phyloP scores from a whole-genome alignment of 2,329 filamentous ascomycete genomes.

The Ambrosiella cleistominuta region DNA sequence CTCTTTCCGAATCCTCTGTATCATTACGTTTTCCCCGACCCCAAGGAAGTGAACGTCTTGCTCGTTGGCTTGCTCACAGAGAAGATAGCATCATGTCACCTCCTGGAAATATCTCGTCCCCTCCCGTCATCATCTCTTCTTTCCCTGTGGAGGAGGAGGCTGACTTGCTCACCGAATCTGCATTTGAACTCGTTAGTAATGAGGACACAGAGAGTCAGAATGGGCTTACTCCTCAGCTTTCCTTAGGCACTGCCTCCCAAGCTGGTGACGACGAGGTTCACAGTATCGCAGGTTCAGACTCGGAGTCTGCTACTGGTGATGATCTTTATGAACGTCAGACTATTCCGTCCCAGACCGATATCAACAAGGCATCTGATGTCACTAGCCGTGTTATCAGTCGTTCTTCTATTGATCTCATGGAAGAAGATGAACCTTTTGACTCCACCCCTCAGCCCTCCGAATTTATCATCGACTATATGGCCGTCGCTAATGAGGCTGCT shows the following conservation, averaged over 20 bases:
- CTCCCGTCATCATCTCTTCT: slow-evolving; percentile 15
- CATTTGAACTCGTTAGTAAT: slow-evolving; percentile 37
- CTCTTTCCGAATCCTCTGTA: slow-evolving; percentile 22
- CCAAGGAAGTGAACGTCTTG: slow-evolving; percentile 35
- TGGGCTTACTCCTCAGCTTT: slow-evolving; percentile 23
- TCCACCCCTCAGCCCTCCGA: slow-evolving; percentile 4
- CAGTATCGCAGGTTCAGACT: slow-evolving; percentile 24
- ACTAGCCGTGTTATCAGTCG: slow-evolving; percentile 3
- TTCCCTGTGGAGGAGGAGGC: slow-evolving; percentile 19
- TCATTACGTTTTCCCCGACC: slow-evolving; percentile 39
- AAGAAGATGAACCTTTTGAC: slow-evolving; percentile 10
- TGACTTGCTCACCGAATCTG: slow-evolving; percentile 32
- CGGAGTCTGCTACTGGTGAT: background rate
- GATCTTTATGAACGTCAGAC: slow-evolving; percentile 6
- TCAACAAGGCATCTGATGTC: slow-evolving; percentile 4
- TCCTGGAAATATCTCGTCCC: background rate
- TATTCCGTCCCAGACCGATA: slow-evolving; percentile 6
- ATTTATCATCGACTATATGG: slow-evolving; percentile 8
- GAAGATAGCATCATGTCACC: slow-evolving; percentile 34
- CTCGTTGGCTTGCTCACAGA: slow-evolving; percentile 42
- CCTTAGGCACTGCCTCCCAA: slow-evolving; percentile 25
- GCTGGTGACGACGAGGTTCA: slow-evolving; percentile 26
- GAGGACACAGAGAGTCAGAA: slow-evolving; percentile 38
- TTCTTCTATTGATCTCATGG: slow-evolving; percentile 5
- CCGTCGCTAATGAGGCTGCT: slow-evolving; percentile 6